These are phyloP conservation scores for Magnusiomyces clavatus DNA, from an alignment of 1,139 yeast species.

Conservation along the genomic window DNA sequence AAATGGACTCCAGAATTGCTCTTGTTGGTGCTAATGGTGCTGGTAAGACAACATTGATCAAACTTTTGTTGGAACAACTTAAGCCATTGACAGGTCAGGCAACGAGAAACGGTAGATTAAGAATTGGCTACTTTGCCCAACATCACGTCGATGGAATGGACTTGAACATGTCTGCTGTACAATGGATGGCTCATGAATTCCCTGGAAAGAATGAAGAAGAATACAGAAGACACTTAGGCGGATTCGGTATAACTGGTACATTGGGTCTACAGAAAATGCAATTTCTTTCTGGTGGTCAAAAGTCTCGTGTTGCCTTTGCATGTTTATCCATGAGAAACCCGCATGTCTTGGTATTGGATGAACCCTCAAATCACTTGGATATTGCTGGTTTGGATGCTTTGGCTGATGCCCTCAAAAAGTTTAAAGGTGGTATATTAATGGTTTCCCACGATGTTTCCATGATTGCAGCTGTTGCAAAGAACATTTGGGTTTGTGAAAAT, in stretches of 20 bases:
- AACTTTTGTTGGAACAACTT: slow-evolving; percentile 70
- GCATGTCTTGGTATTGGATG: slow-evolving; percentile 89
- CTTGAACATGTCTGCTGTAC: slow-evolving; percentile 74
- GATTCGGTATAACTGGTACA: slow-evolving; percentile 94
- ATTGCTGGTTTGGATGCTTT: slow-evolving; percentile 95
- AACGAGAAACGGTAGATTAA: slow-evolving; percentile 70
- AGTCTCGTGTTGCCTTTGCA: slow-evolving; percentile 96
- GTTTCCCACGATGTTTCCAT: slow-evolving; percentile 95
- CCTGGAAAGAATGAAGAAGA: slow-evolving; percentile 97
- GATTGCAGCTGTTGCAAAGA: slow-evolving; percentile 80
- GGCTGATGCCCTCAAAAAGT: slow-evolving; percentile 76
- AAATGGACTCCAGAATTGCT: slow-evolving; percentile 90
- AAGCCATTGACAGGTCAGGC: slow-evolving; percentile 70
- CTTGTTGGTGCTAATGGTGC: slow-evolving; percentile 99
- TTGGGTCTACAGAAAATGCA: slow-evolving; percentile 88
- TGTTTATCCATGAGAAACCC: slow-evolving; percentile 86
- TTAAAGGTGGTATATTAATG: slow-evolving; percentile 94
- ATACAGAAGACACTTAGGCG: slow-evolving; percentile 91
- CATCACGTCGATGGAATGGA: slow-evolving; percentile 99
- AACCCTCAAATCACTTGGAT: slow-evolving; percentile 98
- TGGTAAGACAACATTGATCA: slow-evolving; percentile 92
- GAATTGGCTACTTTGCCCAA: slow-evolving; percentile 98
- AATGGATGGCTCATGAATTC: slow-evolving; percentile 83
- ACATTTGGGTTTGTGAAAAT: slow-evolving; percentile 90
- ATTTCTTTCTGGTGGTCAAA: slow-evolving; percentile 93